These are phyloP conservation scores for Candida pini DNA, from an alignment of 805 yeast species.

Conservation along the genomic window DNA sequence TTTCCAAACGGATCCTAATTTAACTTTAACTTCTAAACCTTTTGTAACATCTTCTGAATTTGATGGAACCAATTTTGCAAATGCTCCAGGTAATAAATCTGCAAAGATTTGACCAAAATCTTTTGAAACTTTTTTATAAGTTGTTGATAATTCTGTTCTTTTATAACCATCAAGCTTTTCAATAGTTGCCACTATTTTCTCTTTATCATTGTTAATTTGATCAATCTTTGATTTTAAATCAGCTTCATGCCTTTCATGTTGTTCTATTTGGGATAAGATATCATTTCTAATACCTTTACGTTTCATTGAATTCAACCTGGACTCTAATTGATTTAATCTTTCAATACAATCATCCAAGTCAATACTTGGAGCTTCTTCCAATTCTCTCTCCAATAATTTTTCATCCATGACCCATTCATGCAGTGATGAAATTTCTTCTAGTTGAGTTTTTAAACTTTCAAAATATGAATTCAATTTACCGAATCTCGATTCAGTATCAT, in stretches of 20 bases:
- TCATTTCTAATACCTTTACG: constrained; percentile 73
- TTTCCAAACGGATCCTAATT: constrained; percentile 91
- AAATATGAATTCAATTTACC: constrained; percentile 29
- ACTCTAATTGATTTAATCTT: constrained; percentile 50
- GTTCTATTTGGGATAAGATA: constrained; percentile 87
- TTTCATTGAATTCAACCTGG: constrained; percentile 62
- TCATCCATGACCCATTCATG: constrained; percentile 73
- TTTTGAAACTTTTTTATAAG: constrained; percentile 79
- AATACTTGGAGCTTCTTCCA: constrained; percentile 58
- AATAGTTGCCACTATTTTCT: constrained; percentile 85
- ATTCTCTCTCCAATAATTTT: constrained; percentile 45
- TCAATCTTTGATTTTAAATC: constrained; percentile 73
- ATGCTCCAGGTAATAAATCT: constrained; percentile 83
- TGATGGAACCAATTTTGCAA: constrained; percentile 80
- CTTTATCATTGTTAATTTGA: constrained; percentile 83
- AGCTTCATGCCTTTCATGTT: constrained; percentile 80
- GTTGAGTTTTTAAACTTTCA: constrained; percentile 27
- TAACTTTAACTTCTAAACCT: constrained; percentile 87
- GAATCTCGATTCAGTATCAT: constrained; percentile 50
- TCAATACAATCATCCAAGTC: constrained; percentile 59
- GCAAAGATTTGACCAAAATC: constrained; percentile 91
- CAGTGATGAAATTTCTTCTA: constrained; percentile 44
- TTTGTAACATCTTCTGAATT: constrained; percentile 79
- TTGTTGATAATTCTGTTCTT: constrained; percentile 70
- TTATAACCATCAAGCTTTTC: constrained; percentile 79